phyloP scores from a whole-genome alignment of 176 grass and related monocot genomes.

The Stipa capillata region DNA sequence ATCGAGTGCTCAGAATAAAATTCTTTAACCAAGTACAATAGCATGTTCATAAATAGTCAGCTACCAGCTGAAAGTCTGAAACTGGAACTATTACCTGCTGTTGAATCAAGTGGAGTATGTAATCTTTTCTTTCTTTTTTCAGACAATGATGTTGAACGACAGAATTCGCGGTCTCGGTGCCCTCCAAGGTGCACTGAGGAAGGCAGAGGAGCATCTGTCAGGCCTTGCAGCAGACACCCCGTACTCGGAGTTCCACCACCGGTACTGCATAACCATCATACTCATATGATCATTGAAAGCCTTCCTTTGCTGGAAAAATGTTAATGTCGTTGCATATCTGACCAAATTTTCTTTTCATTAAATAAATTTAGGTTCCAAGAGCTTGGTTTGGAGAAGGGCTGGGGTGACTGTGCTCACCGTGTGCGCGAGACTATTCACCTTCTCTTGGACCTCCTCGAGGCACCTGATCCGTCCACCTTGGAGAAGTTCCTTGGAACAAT shows the following conservation, averaged over 20 bases:
- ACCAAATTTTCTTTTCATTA: not conserved
- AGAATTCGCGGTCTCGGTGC: constrained; percentile 54
- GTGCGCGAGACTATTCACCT: constrained; percentile 58
- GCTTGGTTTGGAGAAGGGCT: constrained; percentile 73
- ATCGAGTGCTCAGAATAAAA: not conserved
- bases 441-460: constrained; percentile 71
- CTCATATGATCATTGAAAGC: not conserved
- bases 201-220: constrained; percentile 56
- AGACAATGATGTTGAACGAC: constrained; percentile 81
- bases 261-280: constrained; percentile 20
- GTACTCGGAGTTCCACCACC: constrained; percentile 58
- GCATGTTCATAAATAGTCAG: not conserved
- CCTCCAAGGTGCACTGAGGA: constrained; percentile 57
- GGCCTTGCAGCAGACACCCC: constrained; percentile 47
- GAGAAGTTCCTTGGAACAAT: constrained; percentile 65
- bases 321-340: not conserved
- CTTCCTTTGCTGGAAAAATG: not conserved
- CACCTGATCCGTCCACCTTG: constrained; percentile 54
- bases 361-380: constrained; percentile 60
- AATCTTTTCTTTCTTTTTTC: constrained; percentile 13
- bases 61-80: not conserved
- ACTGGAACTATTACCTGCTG: not conserved
- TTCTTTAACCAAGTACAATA: not conserved
- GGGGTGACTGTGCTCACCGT: constrained; percentile 54
- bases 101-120: not conserved